Percentiles rank a stretch among this genome's conserved stretches.
Evolutionary conservation across 1,284 basidiomycete genomes (phyloP).

Genomic region (Pascua sp.): DNA sequence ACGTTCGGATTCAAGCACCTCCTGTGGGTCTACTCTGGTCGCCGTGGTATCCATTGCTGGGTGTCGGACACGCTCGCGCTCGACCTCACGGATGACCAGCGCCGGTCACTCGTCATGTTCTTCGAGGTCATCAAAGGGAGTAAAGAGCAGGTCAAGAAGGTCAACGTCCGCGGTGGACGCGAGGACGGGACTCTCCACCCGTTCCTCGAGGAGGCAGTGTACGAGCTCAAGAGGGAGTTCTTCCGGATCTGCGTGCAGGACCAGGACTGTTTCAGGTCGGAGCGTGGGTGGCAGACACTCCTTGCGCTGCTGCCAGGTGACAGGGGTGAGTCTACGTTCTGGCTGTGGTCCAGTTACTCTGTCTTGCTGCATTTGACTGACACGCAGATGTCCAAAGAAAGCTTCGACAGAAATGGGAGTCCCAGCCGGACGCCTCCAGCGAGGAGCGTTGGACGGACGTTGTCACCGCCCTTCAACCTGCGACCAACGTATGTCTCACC

Average conservation of each 20-base stretch:
- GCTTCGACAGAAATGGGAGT: slow-evolving; percentile 61
- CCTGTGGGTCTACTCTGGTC: slow-evolving; percentile 97
- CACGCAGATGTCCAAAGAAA: slow-evolving; percentile 35
- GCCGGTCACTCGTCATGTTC: slow-evolving; percentile 79
- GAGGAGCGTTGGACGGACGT: slow-evolving; percentile 72
- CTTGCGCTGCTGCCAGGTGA: slow-evolving; percentile 70
- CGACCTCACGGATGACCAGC: slow-evolving; percentile 84
- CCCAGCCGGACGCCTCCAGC: slow-evolving; percentile 58
- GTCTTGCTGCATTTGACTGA: no score
- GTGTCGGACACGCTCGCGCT: slow-evolving; percentile 87
- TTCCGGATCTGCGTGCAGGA: slow-evolving; percentile 69
- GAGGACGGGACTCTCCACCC: slow-evolving; percentile 62
- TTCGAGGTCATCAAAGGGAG: slow-evolving; percentile 82
- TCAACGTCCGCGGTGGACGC: slow-evolving; percentile 59
- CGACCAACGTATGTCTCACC: not conserved
- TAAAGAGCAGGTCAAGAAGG: slow-evolving; percentile 77
- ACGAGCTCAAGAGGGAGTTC: slow-evolving; percentile 61
- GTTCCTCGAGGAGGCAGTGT: slow-evolving; percentile 58
- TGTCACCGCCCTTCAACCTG: slow-evolving; percentile 15
- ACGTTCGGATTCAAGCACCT: slow-evolving; percentile 77
- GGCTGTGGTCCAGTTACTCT: no score
- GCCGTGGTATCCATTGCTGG: slow-evolving; percentile 98
- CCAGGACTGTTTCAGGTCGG: slow-evolving; percentile 76
- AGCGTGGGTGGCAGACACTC: slow-evolving; percentile 70
- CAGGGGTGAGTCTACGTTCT: slow-evolving; percentile 39